Base-by-base conservation (phyloP, 2,329 filamentous ascomycete genomes). In the Calonectria pauciramosa region DNA sequence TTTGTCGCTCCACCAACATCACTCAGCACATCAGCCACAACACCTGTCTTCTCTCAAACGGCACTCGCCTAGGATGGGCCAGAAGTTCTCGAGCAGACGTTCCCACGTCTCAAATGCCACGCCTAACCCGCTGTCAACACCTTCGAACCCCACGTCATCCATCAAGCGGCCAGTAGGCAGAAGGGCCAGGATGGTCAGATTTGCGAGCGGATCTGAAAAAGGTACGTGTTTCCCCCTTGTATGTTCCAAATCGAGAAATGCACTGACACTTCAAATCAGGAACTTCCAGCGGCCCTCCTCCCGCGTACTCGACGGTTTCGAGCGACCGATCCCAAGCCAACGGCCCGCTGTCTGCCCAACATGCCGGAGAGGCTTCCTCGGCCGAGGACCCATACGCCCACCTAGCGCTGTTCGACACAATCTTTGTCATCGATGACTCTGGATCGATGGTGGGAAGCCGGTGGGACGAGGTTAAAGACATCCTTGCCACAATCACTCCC, bases 391-490 rank as follows among this genome's bases (percentile, higher is more conserved):
- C 89, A 1, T 97, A 95, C 82, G 90, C 92, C 2, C 97, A 97
- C 82, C 91, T 99, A 4, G 83, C 86, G 52, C 89, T 89, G 18
- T 98, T 98, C 82, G 95, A 99, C 86, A 98, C 96, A 41, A 86
- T 96, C 70, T 96, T 99, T 83, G 86, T 99, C 1, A 95, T 99
- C 82, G 96, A 99, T 82, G 96, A 99, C 86, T 96, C 93, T n/a
- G 91, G 92, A 5, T 96, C 94, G 79, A 99, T 99, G 96, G 87
- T 88, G 1, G 95, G 94, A 20, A 82, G 87, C n/a, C 90, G 89
- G 28, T 99, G 96, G 96, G 84, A 86, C 16, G 94, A 98, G 84
- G 94, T 95, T 0, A 86, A 89, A 28, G 87, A 90, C 9, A 95
- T 94, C 1, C 90, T 99, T 2, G 86, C 89, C 36, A 89, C 91